A percentile compares a stretch with the other conserved stretches of the same genome.
Evolutionary conservation across 371 early-diverging fungal genomes (phyloP).

Genomic region (Entomophthora muscae): DNA sequence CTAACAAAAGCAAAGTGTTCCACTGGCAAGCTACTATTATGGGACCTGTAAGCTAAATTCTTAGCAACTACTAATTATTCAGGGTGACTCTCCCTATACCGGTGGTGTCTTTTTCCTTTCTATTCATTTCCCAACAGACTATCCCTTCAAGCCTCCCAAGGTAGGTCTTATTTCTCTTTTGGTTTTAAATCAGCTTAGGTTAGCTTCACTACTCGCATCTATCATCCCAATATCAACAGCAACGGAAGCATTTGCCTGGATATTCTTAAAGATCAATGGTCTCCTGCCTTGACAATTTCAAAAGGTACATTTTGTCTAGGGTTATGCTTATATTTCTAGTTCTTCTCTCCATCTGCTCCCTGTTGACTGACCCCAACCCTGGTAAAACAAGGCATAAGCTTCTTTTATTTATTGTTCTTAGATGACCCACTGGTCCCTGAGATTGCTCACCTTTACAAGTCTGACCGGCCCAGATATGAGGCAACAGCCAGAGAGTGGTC

Average conservation of each 20-base stretch:
- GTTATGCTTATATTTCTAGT: constrained; percentile 20
- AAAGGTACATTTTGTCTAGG: constrained; percentile 22
- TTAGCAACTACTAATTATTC: not conserved
- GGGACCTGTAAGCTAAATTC: constrained; percentile 63
- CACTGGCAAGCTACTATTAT: constrained; percentile 92
- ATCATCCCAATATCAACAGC: constrained; percentile 91
- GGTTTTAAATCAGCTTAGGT: constrained; percentile 20
- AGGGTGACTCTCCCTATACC: constrained; percentile 52
- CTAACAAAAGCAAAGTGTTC: constrained; percentile 26
- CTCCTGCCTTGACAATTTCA: constrained; percentile 81
- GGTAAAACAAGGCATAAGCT: constrained; percentile 17
- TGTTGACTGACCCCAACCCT: constrained; percentile 87
- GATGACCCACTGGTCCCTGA: constrained; percentile 85
- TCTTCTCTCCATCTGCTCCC: constrained; percentile 68
- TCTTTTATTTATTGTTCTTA: constrained; percentile 13
- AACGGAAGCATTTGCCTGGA: constrained; percentile 85
- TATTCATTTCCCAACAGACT: constrained; percentile 86
- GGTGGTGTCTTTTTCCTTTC: constrained; percentile 94
- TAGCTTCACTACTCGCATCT: constrained; percentile 74
- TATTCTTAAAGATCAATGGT: constrained; percentile 90
- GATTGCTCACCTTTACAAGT: constrained; percentile 81
- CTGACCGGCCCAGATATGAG: constrained; percentile 75
- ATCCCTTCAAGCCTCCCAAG: constrained; percentile 89
- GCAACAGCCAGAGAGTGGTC: constrained; percentile 85
- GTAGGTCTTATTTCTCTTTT: constrained; percentile 16